Conservation (phyloP, 2,329 filamentous ascomycete genomes). For the Ceratocystis ficicola region DNA sequence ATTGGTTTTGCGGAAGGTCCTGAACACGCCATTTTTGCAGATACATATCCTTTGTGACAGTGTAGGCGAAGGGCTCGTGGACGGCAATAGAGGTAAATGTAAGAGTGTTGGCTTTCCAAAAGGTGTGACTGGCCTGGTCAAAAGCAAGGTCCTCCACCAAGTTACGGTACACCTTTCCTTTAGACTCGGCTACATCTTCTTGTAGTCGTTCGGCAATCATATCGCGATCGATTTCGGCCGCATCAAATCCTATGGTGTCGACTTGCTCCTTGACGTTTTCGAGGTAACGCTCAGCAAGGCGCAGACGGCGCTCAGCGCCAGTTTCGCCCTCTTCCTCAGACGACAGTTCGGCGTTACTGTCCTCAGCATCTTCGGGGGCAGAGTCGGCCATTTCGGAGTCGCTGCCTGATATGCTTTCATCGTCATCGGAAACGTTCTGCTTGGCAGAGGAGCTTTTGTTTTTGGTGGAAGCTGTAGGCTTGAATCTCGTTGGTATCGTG, state of each 20-base stretch:
- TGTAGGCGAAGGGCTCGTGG: conserved; percentile 72
- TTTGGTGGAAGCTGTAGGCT: conserved; percentile 4
- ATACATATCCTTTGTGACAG: conserved; percentile 70
- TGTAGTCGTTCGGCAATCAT: conserved; percentile 80
- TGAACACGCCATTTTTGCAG: conserved; percentile 85
- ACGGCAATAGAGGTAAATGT: conserved; percentile 69
- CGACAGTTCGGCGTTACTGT: conserved; percentile 33
- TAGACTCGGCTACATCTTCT: conserved; percentile 83
- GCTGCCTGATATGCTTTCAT: conserved; percentile 79
- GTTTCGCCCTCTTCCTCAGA: conserved; percentile 77
- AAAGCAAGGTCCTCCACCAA: conserved; percentile 65
- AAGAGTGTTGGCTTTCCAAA: conserved; percentile 68
- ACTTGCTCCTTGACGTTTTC: conserved; percentile 78
- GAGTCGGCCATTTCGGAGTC: conserved; percentile 41
- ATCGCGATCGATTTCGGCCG: conserved; percentile 83
- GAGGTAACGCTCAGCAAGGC: conserved; percentile 83
- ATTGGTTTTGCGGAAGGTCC: conserved; percentile 48
- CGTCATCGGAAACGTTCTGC: conserved; percentile 31
- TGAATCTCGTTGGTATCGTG: conserved; percentile 18
- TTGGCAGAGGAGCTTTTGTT: conserved; percentile 12
- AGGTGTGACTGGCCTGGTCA: conserved; percentile 50
- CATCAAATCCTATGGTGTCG: conserved; percentile 71
- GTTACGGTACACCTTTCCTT: conserved; percentile 76
- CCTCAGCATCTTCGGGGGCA: conserved; percentile 36
- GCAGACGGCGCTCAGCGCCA: conserved; percentile 71